phyloP scores from a whole-genome alignment of 495 filamentous ascomycete species.

The Penicillium dipodomyicola region DNA sequence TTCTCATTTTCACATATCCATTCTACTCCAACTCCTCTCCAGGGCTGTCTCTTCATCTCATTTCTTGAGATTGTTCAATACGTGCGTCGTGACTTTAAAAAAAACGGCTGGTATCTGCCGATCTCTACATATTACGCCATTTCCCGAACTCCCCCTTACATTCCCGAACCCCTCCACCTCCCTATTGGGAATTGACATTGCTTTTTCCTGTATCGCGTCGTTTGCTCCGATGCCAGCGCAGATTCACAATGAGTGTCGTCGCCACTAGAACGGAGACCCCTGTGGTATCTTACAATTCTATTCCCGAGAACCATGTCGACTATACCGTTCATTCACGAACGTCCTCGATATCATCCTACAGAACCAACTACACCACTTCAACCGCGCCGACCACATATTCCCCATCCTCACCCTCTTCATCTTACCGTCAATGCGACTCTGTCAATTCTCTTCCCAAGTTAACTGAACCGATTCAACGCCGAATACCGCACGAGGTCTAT shows the following conservation, averaged over 20 bases:
- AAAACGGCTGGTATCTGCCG: slow-evolving; percentile 20
- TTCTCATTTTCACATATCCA: neutral
- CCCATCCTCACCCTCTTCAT: slow-evolving; percentile 36
- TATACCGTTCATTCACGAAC: slow-evolving; percentile 34
- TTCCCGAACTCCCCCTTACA: slow-evolving; percentile 21
- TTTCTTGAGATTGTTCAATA: neutral
- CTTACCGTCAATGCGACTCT: slow-evolving; percentile 40
- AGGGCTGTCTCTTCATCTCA: neutral
- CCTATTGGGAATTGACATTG: slow-evolving; percentile 11
- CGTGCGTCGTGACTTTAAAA: slow-evolving; percentile 3
- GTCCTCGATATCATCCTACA: slow-evolving; percentile 44
- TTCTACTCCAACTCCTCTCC: neutral
- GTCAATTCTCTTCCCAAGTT: slow-evolving; percentile 35
- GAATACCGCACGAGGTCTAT: slow-evolving; percentile 56
- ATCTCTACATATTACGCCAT: slow-evolving; percentile 22
- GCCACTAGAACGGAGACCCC: slow-evolving; percentile 43
- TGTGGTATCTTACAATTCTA: slow-evolving; percentile 33
- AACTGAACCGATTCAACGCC: slow-evolving; percentile 45
- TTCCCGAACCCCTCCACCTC: slow-evolving; percentile 20
- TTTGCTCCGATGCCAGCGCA: slow-evolving; percentile 24
- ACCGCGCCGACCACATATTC: slow-evolving; percentile 43
- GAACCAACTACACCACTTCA: slow-evolving; percentile 40
- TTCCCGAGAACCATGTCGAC: slow-evolving; percentile 19
- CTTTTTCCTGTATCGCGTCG: slow-evolving; percentile 10
- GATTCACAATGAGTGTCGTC: slow-evolving; percentile 43